Conservation (phyloP, 2,329 filamentous ascomycete genomes). For the Hymenoscyphus scutula region DNA sequence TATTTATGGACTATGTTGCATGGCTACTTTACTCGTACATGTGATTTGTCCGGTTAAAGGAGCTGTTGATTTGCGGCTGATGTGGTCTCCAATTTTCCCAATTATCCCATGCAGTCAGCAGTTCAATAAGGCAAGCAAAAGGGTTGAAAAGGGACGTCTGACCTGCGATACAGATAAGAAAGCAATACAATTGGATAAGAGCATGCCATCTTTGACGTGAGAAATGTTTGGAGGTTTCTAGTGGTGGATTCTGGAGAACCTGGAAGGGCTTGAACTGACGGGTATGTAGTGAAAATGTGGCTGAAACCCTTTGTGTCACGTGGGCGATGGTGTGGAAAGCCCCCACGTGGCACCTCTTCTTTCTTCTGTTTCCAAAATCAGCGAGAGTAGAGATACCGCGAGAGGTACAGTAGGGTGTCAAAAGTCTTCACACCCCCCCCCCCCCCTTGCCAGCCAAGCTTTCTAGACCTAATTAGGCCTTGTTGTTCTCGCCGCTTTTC, state of each 20-base stretch:
- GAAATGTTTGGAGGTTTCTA: background rate
- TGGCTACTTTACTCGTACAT: background rate
- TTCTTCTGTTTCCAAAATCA: too few species aligned
- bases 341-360: too few species aligned
- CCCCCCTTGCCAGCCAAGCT: too few species aligned
- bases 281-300: background rate
- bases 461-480: too few species aligned
- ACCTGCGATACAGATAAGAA: background rate
- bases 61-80: slow-evolving; percentile 1
- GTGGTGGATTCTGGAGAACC: background rate
- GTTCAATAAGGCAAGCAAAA: background rate
- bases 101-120: slow-evolving; percentile 2
- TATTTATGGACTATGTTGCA: slow-evolving; percentile 1
- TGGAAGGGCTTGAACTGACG: background rate
- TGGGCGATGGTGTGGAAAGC: too few species aligned
- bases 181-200: background rate
- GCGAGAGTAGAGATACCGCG: too few species aligned
- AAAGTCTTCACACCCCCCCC: too few species aligned
- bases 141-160: background rate
- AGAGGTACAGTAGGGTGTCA: too few species aligned
- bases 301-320: background rate
- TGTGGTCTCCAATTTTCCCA: background rate
- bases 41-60: background rate
- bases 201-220: background rate
- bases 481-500: too few species aligned